Percentiles rank a stretch among this genome's conserved stretches.
These are phyloP conservation scores for Achaetomiella virescens DNA, from an alignment of 495 filamentous ascomycete genomes.

Conservation along the genomic window DNA sequence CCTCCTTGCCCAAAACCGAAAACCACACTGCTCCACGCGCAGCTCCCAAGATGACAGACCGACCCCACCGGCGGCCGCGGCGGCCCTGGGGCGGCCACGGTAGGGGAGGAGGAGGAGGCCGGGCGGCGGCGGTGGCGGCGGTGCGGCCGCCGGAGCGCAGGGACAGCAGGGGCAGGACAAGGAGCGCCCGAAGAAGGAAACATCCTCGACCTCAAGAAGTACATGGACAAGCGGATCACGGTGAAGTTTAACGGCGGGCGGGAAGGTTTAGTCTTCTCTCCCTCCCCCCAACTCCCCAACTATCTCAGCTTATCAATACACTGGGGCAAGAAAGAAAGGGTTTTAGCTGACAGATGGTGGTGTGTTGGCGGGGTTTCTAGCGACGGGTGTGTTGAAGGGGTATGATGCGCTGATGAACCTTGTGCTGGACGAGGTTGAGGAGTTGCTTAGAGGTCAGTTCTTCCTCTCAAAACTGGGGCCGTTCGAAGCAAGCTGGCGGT, in stretches of 20 bases:
- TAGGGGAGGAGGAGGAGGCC: slow-evolving; percentile 20
- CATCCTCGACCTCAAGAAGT: slow-evolving; percentile 89
- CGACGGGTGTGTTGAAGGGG: slow-evolving; percentile 82
- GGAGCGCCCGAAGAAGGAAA: slow-evolving; percentile 93
- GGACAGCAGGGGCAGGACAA: slow-evolving; percentile 31
- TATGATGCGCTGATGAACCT: slow-evolving; percentile 98
- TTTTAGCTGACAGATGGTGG: no score
- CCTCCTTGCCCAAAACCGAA: not conserved
- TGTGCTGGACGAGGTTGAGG: slow-evolving; percentile 90
- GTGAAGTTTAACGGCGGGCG: slow-evolving; percentile 96
- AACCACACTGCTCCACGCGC: not conserved
- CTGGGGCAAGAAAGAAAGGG: not conserved
- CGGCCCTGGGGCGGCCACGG: slow-evolving; percentile 31
- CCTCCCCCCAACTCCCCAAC: not conserved
- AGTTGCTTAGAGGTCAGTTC: slow-evolving; percentile 70
- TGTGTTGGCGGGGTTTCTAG: slow-evolving; percentile 37
- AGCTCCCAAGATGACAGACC: slow-evolving; percentile 68
- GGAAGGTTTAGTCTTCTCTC: slow-evolving; percentile 60
- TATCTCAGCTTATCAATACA: no score
- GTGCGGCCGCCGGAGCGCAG: slow-evolving; percentile 37
- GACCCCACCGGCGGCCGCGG: slow-evolving; percentile 3
- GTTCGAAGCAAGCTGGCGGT: not conserved
- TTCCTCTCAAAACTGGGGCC: not conserved
- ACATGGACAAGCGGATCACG: slow-evolving; percentile 88
- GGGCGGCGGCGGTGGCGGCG: slow-evolving; percentile 45